A percentile compares a stretch with the other conserved stretches of the same genome.
Evolutionary conservation across 345 rosid species (phyloP).

Genomic region (Salix viminalis): DNA sequence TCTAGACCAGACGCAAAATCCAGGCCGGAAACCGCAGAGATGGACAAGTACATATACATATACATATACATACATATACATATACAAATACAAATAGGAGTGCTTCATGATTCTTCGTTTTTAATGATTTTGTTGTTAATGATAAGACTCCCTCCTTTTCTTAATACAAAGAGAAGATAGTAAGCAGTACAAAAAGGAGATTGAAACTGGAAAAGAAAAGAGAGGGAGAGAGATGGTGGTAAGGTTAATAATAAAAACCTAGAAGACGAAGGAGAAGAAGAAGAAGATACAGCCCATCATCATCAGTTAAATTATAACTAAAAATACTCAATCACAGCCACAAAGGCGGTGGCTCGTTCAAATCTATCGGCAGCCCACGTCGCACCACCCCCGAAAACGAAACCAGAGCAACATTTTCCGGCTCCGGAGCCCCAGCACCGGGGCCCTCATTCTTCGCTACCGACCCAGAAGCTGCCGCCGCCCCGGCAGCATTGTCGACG

Average conservation of each 20-base stretch:
- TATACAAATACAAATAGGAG: not conserved
- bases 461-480: constrained; percentile 7
- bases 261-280: not conserved
- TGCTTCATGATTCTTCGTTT: not conserved
- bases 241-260: not conserved
- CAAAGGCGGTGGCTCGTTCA: constrained; percentile 93
- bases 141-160: not conserved
- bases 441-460: constrained; percentile 11
- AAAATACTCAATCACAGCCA: constrained; percentile 48
- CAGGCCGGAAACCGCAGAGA: not conserved
- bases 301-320: not conserved
- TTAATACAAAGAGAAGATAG: not conserved
- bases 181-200: not conserved
- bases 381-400: constrained; percentile 45
- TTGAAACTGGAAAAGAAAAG: not conserved
- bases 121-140: not conserved
- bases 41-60: not conserved
- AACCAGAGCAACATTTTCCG: constrained; percentile 22
- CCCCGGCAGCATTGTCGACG: constrained; percentile 11
- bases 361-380: constrained; percentile 81
- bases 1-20: not conserved
- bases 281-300: not conserved
- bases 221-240: not conserved
- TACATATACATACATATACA: too few species aligned
- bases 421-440: constrained; percentile 9